Base-by-base conservation (phyloP, 176 grass and related monocot genomes). In the Typha latifolia region DNA sequence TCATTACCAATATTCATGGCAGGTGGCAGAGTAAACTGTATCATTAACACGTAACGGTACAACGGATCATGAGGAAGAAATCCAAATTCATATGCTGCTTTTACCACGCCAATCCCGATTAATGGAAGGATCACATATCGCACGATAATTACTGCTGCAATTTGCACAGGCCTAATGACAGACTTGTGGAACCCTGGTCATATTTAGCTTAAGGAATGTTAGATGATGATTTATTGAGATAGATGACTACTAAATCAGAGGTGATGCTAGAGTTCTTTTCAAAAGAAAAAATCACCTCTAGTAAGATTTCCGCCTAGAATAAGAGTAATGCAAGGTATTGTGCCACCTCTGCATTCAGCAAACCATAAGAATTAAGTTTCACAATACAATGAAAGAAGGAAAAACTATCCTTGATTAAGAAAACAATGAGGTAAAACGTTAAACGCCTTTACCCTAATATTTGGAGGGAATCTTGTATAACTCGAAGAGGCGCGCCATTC, bases 281-380 rank as follows among this genome's bases (percentile, higher is more conserved):
- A 26, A 29, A 29, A 1, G 3, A 27, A 22, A 10, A 67, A 8
- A 0, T 14, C 2, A 94, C 90, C 88, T 81, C 78, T 82, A 11
- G 85, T 89, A 23, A 97, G 67, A 76, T 97, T 97, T 66, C 93
- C 93, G 16, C 89, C 93, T 11, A 97, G 72, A 74, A 97, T 97
- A 9, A 97, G 85, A 61, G 83, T 92, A 74, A 92, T 82, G 67
- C 88, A 88, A 67, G 94, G 94, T 57, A 97, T 80, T 2, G 89
- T 87, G 21, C 85, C 94, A 49, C 86, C 24, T 4, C 94, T 97
- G 89, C 63, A 81, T 69, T 63, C 4, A 1, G 20, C 5, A 55
- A 14, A 32, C 22, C 43, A 56, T 59, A 59, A 59, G 53, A 59
- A 59, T 22, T 19, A 59, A 19, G 16, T 59, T 59, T n/a, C 53